A percentile compares a stretch with the other conserved stretches of the same genome.
Conservation (phyloP, 768 basidiomycete genomes). For the Naganishia onofrii region DNA sequence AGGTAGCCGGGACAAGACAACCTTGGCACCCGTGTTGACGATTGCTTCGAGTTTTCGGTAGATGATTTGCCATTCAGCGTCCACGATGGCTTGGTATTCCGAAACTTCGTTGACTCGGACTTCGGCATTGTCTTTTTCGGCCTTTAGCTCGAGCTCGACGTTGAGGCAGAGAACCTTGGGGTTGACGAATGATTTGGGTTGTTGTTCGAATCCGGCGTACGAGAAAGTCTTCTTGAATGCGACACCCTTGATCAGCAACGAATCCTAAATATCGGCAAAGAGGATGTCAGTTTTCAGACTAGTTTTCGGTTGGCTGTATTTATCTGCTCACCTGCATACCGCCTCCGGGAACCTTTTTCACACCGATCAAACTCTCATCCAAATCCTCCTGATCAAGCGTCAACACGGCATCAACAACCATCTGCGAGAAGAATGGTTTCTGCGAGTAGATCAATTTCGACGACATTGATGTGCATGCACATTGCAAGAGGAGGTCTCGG, state of each 20-base stretch:
- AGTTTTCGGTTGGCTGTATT: no score
- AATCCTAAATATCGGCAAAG: conserved; percentile 61
- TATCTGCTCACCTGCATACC: conserved; percentile 70
- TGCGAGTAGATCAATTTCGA: conserved; percentile 98
- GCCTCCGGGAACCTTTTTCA: conserved; percentile 96
- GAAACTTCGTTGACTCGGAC: conserved; percentile 94
- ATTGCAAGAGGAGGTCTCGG: conserved; percentile 89
- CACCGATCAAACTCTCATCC: conserved; percentile 91
- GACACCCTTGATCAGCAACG: conserved; percentile 80
- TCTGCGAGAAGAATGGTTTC: conserved; percentile 97
- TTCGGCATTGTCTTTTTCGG: conserved; percentile 98
- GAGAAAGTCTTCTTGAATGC: conserved; percentile 99
- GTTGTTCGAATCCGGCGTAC: conserved; percentile 98
- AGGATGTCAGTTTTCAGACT: neutral
- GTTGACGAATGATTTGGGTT: conserved; percentile 85
- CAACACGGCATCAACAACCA: conserved; percentile 96
- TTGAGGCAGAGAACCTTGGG: conserved; percentile 91
- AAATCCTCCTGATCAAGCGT: conserved; percentile 88
- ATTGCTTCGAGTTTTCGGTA: conserved; percentile 95
- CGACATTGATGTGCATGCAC: conserved; percentile 99
- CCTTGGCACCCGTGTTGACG: conserved; percentile 91
- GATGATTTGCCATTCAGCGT: conserved; percentile 99
- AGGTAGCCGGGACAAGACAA: conserved; percentile 94
- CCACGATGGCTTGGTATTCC: conserved; percentile 98
- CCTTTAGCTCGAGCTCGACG: conserved; percentile 96